Evolutionary conservation across 2,329 filamentous ascomycete species (phyloP), one percentile per base, ranked within the genome.

Genomic region (Paramyrothecium roridum): DNA sequence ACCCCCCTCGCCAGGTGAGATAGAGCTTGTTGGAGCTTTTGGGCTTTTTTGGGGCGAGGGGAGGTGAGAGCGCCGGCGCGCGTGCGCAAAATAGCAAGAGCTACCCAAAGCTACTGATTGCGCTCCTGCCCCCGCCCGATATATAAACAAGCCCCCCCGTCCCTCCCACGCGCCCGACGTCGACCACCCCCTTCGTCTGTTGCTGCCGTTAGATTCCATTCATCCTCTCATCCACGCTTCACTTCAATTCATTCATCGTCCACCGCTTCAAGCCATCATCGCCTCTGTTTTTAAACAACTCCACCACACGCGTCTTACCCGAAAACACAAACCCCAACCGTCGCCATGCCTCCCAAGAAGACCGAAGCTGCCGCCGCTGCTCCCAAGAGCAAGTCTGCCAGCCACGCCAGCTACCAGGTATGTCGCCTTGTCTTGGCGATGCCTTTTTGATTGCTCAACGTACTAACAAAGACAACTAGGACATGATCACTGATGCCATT

Each of bases 401-500:
- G 73, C 60, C 81, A 84, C 65, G 78, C 76, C 67, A 80, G 79
- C 60, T 85, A 85, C 73, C 82, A 85, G 79, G 82, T 85, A 70
- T 64, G 80, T 73, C 63, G 26, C 57, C 49, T 51, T 56, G 57
- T 40, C 54, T 19, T 26, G 37, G 7, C 23, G 17, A 52, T 21
- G 22, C 46, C 30, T 45, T 50, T 64, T 33, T 57, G 50, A 56
- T 55, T 56, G 55, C 52, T 50, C 63, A 20, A 3, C 23, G n/a
- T 52, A 33, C 75, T 79, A 71, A 80, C 67, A 33, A 3, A n/a
- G n/a, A 6, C 37, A 2, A 37, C 59, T 37, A 85, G 82, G 82
- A 84, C 67, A 85, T 85, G 82, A 85, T 85, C 68, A 82, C 77
- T 53, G 82, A 85, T 69, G 82, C 81, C 54, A 85, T 85, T 67